Percentiles rank a stretch among this genome's conserved stretches.
These are phyloP conservation scores for Russula compacta DNA, from an alignment of 768 basidiomycete genomes.

Conservation along the genomic window DNA sequence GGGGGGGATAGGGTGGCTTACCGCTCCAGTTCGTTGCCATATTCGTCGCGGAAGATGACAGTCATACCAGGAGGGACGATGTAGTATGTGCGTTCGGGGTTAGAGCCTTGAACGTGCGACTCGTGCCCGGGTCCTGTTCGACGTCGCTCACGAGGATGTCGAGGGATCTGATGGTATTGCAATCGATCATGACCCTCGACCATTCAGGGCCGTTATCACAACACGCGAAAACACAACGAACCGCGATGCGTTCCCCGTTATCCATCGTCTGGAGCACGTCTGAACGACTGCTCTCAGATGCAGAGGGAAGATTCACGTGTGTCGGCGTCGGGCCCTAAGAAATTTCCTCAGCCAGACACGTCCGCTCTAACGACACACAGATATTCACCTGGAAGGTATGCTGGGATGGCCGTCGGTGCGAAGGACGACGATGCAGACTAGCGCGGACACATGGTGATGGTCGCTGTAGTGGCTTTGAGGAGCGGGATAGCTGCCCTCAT, in stretches of 20 bases:
- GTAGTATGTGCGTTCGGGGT: conserved; percentile 17
- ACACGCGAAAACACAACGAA: not conserved
- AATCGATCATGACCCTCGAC: not conserved
- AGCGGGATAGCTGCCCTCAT: not conserved
- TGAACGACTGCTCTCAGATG: conserved; percentile 9
- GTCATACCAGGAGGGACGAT: conserved; percentile 21
- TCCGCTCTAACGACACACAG: not conserved
- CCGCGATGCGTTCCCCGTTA: conserved; percentile 12
- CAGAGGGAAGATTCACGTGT: not conserved
- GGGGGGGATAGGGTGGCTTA: not conserved
- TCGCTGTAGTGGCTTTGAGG: not conserved
- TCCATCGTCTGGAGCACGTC: conserved; percentile 17
- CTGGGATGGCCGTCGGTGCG: conserved; percentile 5
- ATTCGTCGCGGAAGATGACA: conserved; percentile 19
- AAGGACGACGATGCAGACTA: not conserved
- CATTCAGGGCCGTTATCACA: not conserved
- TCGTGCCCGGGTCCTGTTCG: not conserved
- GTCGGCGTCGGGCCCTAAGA: not conserved
- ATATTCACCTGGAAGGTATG: conserved; percentile 3
- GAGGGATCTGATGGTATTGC: conserved; percentile 3
- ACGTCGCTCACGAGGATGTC: conserved; percentile 1
- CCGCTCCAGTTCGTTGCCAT: conserved; percentile 18
- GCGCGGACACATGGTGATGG: not conserved
- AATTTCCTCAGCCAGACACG: not conserved
- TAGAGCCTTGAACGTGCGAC: not conserved